phyloP scores from a whole-genome alignment of 2,329 filamentous ascomycete genomes.

The Xylariaceae sp. region DNA sequence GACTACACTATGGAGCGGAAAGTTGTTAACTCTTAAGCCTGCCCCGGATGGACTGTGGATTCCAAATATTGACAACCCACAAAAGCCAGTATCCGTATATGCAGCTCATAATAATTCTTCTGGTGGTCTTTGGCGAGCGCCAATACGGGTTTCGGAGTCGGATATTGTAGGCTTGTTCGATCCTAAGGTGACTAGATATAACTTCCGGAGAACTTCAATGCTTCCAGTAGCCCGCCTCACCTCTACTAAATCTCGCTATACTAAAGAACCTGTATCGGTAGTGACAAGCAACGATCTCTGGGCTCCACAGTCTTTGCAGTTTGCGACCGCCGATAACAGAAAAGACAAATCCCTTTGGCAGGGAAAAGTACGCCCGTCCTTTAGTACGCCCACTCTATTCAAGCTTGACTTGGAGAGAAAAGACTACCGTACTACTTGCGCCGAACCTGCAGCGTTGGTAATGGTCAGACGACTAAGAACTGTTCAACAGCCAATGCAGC shows the following conservation, averaged over 20 bases:
- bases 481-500: constrained; percentile 30
- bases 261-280: constrained; percentile 14
- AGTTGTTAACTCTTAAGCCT: not conserved
- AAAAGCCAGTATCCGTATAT: not conserved
- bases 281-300: constrained; percentile 32
- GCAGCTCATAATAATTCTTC: not conserved
- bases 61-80: no score
- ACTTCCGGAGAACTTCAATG: constrained; percentile 32
- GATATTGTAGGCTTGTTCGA: constrained; percentile 32
- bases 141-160: constrained; percentile 6
- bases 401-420: constrained; percentile 41
- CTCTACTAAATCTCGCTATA: constrained; percentile 32
- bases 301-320: constrained; percentile 12
- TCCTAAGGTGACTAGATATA: constrained; percentile 14
- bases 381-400: constrained; percentile 33
- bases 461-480: constrained; percentile 44
- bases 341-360: constrained; percentile 5
- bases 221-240: constrained; percentile 43
- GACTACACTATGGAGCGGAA: constrained; percentile 7
- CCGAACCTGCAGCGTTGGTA: constrained; percentile 43
- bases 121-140: constrained; percentile 26
- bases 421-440: constrained; percentile 41
- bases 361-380: not conserved
- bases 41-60: constrained; percentile 7
- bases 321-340: not conserved